These are phyloP conservation scores for Fraxinus albicans DNA, from an alignment of 305 asterid species.

Conservation along the genomic window DNA sequence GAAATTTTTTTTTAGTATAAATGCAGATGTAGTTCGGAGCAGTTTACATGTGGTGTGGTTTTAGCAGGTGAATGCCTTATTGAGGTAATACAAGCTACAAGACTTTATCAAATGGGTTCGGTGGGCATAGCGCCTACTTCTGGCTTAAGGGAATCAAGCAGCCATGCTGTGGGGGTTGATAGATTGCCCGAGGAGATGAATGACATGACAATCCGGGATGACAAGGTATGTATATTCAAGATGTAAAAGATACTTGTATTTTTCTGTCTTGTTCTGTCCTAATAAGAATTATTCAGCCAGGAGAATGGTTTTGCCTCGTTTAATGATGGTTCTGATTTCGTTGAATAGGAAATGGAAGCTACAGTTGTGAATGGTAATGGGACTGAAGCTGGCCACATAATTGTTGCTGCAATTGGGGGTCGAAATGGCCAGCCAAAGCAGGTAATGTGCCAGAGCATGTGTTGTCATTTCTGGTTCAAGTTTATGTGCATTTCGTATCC, in stretches of 20 bases:
- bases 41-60: conserved; percentile 12
- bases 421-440: conserved; percentile 71
- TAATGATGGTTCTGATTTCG: conserved; percentile 10
- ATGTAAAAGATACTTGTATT: not conserved
- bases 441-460: conserved; percentile 30
- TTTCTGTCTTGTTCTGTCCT: conserved; percentile 2
- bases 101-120: conserved; percentile 44
- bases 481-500: not conserved
- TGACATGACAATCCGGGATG: conserved; percentile 72
- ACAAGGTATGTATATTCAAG: conserved; percentile 44
- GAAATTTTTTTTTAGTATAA: not conserved
- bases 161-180: conserved; percentile 44
- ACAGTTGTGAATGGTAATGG: conserved; percentile 63
- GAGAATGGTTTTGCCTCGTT: conserved; percentile 16
- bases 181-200: conserved; percentile 64
- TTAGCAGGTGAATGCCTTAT: conserved; percentile 49
- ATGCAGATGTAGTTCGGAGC: conserved; percentile 2
- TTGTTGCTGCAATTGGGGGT: conserved; percentile 62
- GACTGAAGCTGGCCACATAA: conserved; percentile 65
- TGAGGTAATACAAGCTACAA: conserved; percentile 31
- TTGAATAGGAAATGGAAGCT: conserved; percentile 58
- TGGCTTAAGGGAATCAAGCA: conserved; percentile 45
- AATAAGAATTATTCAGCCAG: conserved; percentile 16
- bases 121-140: conserved; percentile 45
- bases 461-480: not conserved